Conservation (phyloP, 2,329 filamentous ascomycete species). For the Fusarium sp. region DNA sequence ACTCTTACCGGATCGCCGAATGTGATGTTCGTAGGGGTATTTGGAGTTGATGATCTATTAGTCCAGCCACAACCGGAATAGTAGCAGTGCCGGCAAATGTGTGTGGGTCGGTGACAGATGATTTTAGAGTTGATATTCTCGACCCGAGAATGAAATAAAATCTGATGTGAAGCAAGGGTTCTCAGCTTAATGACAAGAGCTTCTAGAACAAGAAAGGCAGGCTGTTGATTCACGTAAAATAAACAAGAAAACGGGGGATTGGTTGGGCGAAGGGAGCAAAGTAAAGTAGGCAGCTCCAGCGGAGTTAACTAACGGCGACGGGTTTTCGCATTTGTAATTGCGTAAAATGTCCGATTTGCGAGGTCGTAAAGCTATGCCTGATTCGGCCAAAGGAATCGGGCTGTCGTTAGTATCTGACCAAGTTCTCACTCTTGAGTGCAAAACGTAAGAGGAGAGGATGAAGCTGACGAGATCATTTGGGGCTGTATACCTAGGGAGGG, state of each 20-base stretch:
- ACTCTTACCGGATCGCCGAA: slow-evolving; percentile 4
- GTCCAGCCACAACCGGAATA: slow-evolving; percentile 40
- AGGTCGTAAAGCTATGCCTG: slow-evolving; percentile 19
- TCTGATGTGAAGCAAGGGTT: slow-evolving; percentile 4
- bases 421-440: slow-evolving; percentile 13
- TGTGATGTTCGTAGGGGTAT: slow-evolving; percentile 16
- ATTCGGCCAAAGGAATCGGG: slow-evolving; percentile 12
- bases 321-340: slow-evolving; percentile 36
- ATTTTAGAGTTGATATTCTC: not conserved
- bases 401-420: slow-evolving; percentile 26
- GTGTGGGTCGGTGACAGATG: slow-evolving; percentile 39
- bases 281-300: slow-evolving; percentile 16
- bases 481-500: not conserved
- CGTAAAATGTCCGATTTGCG: slow-evolving; percentile 42
- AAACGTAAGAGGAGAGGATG: slow-evolving; percentile 6
- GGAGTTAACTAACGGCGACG: slow-evolving; percentile 36
- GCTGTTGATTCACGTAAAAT: slow-evolving; percentile 13
- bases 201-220: slow-evolving; percentile 4
- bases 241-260: slow-evolving; percentile 19
- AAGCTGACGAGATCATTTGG: slow-evolving; percentile 20
- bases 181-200: not conserved
- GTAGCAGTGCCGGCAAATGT: slow-evolving; percentile 27
- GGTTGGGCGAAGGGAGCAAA: slow-evolving; percentile 13
- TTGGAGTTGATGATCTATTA: slow-evolving; percentile 34
- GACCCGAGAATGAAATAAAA: not conserved